These are phyloP conservation scores for Fusarium subglutinans DNA, from an alignment of 2,329 filamentous ascomycete genomes.

Conservation along the genomic window DNA sequence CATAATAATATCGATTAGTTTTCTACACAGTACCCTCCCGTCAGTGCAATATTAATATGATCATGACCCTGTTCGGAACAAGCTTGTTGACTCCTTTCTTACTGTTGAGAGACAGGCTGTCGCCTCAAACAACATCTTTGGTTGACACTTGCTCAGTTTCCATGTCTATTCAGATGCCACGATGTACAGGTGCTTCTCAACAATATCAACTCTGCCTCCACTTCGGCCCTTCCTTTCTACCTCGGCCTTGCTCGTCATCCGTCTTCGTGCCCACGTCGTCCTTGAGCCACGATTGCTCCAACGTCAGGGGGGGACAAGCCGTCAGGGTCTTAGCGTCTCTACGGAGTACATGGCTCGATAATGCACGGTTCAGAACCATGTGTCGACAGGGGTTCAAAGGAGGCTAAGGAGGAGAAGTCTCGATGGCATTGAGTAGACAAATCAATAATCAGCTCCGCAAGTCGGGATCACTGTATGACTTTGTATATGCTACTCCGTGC, in stretches of 20 bases:
- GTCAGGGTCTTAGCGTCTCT: background rate
- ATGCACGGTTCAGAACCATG: conserved; percentile 8
- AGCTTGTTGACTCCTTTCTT: background rate
- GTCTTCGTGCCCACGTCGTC: conserved; percentile 17
- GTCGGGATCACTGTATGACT: conserved; percentile 1
- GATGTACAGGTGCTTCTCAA: background rate
- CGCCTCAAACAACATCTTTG: background rate
- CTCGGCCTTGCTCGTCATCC: conserved; percentile 3
- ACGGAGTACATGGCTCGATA: conserved; percentile 25
- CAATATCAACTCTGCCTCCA: background rate
- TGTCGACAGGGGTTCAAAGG: conserved; percentile 8
- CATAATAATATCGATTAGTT: conserved; percentile 16
- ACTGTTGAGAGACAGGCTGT: background rate
- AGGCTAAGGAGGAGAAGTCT: conserved; percentile 10
- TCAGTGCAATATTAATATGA: background rate
- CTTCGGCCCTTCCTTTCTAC: conserved; percentile 23
- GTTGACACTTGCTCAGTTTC: background rate
- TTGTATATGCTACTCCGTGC: background rate
- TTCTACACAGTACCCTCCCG: background rate
- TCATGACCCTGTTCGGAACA: background rate
- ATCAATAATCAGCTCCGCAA: conserved; percentile 7
- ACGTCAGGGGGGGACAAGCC: conserved; percentile 28
- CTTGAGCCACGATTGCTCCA: conserved; percentile 11
- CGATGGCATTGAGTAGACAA: background rate
- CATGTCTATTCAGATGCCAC: background rate